Evolutionary conservation across 192 early-diverging fungal species (phyloP).

Genomic region (Coemansia sp.): DNA sequence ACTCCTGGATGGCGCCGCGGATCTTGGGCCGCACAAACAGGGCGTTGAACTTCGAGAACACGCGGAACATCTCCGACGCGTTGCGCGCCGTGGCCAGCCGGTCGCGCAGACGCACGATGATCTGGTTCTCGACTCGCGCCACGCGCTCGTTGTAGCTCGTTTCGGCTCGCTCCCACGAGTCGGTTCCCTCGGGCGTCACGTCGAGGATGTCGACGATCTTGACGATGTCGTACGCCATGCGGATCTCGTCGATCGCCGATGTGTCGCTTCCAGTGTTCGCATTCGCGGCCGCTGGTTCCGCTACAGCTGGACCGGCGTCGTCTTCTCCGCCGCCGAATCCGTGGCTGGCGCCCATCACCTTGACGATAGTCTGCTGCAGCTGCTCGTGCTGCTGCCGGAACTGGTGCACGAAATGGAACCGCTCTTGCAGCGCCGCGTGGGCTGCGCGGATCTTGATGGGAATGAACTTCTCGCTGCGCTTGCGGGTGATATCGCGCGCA

Average conservation of each 20-base stretch:
- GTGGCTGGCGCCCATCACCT: conserved; percentile 72
- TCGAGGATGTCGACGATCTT: conserved; percentile 95
- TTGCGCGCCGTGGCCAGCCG: conserved; percentile 92
- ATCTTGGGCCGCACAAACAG: conserved; percentile 99
- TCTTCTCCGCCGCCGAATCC: conserved; percentile 26
- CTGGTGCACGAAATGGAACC: conserved; percentile 81
- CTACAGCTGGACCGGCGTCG: not conserved
- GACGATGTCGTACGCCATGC: conserved; percentile 86
- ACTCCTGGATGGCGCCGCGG: conserved; percentile 98
- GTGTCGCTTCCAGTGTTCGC: no score
- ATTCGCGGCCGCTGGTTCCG: conserved; percentile 13
- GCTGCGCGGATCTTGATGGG: conserved; percentile 91
- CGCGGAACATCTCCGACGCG: conserved; percentile 99
- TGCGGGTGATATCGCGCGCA: conserved; percentile 92
- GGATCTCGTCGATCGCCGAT: conserved; percentile 86
- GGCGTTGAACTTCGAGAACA: conserved; percentile 99
- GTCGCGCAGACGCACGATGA: conserved; percentile 91
- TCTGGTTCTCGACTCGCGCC: conserved; percentile 94
- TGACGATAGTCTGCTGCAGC: conserved; percentile 92
- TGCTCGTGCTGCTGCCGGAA: conserved; percentile 98
- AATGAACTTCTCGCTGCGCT: conserved; percentile 91
- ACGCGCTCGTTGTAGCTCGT: conserved; percentile 93
- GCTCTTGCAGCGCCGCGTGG: conserved; percentile 92
- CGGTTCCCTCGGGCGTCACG: conserved; percentile 88
- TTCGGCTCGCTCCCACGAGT: conserved; percentile 89